These are phyloP conservation scores for Gynandropsis gynandra DNA, from an alignment of 345 rosid species.

Conservation along the genomic window DNA sequence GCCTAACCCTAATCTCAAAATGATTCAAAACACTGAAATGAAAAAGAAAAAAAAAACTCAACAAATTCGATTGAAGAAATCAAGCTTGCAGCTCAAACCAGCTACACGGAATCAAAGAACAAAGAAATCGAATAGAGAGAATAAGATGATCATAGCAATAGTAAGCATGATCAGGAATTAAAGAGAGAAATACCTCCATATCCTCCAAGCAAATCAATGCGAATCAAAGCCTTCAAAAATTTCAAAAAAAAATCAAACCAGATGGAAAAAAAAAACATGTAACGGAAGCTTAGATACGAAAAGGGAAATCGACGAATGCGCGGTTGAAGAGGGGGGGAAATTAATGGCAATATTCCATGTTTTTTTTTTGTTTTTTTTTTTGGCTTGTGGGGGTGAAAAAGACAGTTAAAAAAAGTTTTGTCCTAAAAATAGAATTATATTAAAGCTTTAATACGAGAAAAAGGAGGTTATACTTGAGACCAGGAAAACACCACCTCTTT, in stretches of 20 bases:
- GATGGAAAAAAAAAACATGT: conserved; percentile 8
- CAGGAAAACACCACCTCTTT: conserved; percentile 22
- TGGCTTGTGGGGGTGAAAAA: conserved; percentile 21
- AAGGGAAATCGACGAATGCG: conserved; percentile 28
- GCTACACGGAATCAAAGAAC: neutral
- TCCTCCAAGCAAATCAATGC: conserved; percentile 18
- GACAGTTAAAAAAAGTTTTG: conserved; percentile 21
- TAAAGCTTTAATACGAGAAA: conserved; percentile 14
- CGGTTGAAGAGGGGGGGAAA: conserved; percentile 10
- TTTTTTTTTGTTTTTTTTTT: neutral
- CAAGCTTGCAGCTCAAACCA: conserved; percentile 10
- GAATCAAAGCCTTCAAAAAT: neutral
- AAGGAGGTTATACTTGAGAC: conserved; percentile 29
- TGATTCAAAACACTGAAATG: conserved; percentile 1
- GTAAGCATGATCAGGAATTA: conserved; percentile 3
- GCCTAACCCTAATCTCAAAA: conserved; percentile 19
- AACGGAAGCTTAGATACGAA: conserved; percentile 33
- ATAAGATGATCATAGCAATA: conserved; percentile 7
- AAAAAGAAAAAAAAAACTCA: neutral
- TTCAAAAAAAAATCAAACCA: conserved; percentile 6
- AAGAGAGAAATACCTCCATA: conserved; percentile 14
- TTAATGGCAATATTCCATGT: conserved; percentile 6
- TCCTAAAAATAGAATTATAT: conserved; percentile 25
- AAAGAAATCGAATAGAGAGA: conserved; percentile 8
- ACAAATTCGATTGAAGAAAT: neutral